A percentile compares a stretch with the other conserved stretches of the same genome.
Evolutionary conservation across 257 asterid species (phyloP).

Genomic region (Nicotiana obtusifolia): DNA sequence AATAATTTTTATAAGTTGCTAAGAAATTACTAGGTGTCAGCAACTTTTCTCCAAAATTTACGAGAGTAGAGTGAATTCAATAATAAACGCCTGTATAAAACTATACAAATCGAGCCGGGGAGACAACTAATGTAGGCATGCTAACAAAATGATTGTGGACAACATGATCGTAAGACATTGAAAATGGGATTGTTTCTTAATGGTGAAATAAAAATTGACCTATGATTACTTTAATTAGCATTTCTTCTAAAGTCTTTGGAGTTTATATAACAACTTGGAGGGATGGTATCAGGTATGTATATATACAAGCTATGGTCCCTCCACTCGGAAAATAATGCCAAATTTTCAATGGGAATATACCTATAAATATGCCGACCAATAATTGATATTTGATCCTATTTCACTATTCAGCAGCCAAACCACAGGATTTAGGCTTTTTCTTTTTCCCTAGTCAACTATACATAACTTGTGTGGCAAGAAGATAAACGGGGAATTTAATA

Average conservation of each 20-base stretch:
- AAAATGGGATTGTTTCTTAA: neutral
- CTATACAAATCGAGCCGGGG: neutral
- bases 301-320: neutral
- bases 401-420: neutral
- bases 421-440: neutral
- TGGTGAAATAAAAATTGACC: neutral
- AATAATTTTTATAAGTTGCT: neutral
- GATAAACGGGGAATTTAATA: neutral
- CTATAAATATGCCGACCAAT: neutral
- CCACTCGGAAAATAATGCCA: neutral
- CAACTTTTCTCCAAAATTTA: no score
- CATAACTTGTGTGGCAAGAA: neutral
- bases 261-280: neutral
- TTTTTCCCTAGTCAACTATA: no score
- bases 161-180: slow-evolving; percentile 7
- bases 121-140: neutral
- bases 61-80: no score
- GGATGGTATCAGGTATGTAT: neutral
- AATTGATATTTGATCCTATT: neutral
- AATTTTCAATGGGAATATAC: slow-evolving; percentile 6
- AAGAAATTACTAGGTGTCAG: neutral
- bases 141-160: slow-evolving; percentile 8
- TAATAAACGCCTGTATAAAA: no score
- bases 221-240: neutral
- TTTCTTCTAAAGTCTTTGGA: neutral